phyloP scores from a whole-genome alignment of 108 stramenopile species.

The Pseudonitzschia delicatissima region DNA sequence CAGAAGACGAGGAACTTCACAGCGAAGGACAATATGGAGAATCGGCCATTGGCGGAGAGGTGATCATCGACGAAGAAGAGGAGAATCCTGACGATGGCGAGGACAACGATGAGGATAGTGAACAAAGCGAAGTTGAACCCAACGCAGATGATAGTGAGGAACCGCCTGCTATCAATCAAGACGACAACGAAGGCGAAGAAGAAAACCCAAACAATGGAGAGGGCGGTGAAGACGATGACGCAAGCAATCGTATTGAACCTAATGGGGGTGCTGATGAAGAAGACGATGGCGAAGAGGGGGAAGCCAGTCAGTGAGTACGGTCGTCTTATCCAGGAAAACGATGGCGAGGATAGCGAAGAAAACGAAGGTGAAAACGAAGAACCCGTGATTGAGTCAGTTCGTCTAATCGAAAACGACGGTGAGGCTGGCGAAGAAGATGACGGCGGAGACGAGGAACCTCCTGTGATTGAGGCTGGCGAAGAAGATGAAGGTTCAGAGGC shows the following conservation, averaged over 20 bases:
- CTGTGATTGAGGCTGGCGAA: background rate
- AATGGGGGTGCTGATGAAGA: background rate
- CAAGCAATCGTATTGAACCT: background rate
- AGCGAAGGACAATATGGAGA: constrained; percentile 1
- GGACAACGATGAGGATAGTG: background rate
- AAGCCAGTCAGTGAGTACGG: background rate
- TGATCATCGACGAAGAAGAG: background rate
- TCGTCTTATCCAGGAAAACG: background rate
- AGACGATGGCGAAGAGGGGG: background rate
- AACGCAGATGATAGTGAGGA: background rate
- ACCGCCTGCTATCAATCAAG: background rate
- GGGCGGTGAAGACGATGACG: background rate
- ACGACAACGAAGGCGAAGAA: background rate
- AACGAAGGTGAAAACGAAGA: constrained; percentile 17
- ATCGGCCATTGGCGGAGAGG: background rate
- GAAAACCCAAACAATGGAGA: background rate
- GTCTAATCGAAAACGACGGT: constrained; percentile 9
- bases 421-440: constrained; percentile 8
- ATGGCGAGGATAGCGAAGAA: background rate
- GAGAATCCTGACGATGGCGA: background rate
- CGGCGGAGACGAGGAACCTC: constrained; percentile 9
- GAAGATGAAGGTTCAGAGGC: background rate
- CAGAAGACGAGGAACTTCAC: constrained; percentile 1
- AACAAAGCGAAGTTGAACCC: background rate
- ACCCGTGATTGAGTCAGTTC: constrained; percentile 36